Evolutionary conservation across 257 asterid genomes (phyloP), one percentile per base, ranked within the genome.

Genomic region (Echium plantagineum): DNA sequence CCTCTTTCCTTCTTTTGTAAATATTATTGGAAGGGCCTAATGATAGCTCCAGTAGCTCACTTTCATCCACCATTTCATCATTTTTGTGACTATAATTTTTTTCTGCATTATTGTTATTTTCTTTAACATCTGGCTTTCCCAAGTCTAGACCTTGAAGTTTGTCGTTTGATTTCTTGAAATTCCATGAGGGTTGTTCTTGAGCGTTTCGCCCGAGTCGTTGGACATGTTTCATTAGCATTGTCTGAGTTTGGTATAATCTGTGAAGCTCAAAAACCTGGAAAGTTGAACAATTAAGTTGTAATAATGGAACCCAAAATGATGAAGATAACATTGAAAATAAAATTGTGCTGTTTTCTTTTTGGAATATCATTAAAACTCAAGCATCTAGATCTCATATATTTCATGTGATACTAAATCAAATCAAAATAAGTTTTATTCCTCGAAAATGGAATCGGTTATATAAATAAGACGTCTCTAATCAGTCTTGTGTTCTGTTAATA

Each of bases 191-290:
- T 58, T 62, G 63, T 61, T 74, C 60, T 17, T 58, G 70, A 15
- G 22, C 70, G 6, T 53, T 66, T 10, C 49, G 66, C 18, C 62
- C 22, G 35, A 54, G 62, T 65, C 15, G 69, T 4, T 72, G 57
- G 4, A 63, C 69, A 32, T 82, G 83, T 57, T 76, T 82, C 98
- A 88, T 91, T 47, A 91, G 82, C 62, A 59, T 64, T 72, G 85
- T 85, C 71, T 91, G 98, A 61, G 78, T 79, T 75, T 67, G 78
- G 68, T 91, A 91, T 4, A 91, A 77, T 6, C 98, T 90, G 65
- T 88, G 96, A 30, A 88, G 96, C 77, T 91, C 98, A 54, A 68
- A 72, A 20, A 91, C 95, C 98, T 91, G 74, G n/a, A 32, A 13
- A 42, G 24, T 7, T 12, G 10, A 8, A 21, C 5, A 26, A n/a